These are phyloP conservation scores for Nicotiana tomentosiformis DNA, from an alignment of 257 asterid genomes.

Conservation along the genomic window DNA sequence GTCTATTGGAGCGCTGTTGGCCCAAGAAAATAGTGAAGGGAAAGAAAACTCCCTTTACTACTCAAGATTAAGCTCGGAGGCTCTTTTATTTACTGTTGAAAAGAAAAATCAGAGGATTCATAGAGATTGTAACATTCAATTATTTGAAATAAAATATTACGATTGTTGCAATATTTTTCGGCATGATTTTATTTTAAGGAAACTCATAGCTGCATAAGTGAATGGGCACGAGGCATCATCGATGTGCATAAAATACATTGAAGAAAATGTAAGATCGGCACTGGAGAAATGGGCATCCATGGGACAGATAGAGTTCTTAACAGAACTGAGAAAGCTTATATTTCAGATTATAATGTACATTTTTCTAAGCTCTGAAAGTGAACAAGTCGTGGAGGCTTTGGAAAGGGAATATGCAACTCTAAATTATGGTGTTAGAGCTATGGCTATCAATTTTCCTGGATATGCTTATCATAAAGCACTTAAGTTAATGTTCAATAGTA, in stretches of 20 bases:
- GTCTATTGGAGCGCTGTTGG: too few relatives aligned
- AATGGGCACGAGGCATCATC: slow-evolving; percentile 72
- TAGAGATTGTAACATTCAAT: too few relatives aligned
- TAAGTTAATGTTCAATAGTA: slow-evolving; percentile 35
- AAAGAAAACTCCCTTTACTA: too few relatives aligned
- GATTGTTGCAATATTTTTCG: too few relatives aligned
- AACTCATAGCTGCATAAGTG: slow-evolving; percentile 50
- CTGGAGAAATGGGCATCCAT: slow-evolving; percentile 61
- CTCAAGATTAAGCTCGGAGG: too few relatives aligned
- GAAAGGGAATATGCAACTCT: slow-evolving; percentile 68
- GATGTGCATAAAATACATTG: slow-evolving; percentile 50
- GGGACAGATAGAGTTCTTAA: slow-evolving; percentile 67
- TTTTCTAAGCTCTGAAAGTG: slow-evolving; percentile 66
- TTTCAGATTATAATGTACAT: slow-evolving; percentile 75
- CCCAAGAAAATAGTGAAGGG: too few relatives aligned
- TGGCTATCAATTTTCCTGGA: slow-evolving; percentile 80
- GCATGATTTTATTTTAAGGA: too few relatives aligned
- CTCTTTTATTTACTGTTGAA: too few relatives aligned
- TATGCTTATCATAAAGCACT: slow-evolving; percentile 72
- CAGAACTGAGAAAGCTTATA: slow-evolving; percentile 61
- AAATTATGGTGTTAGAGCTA: slow-evolving; percentile 73
- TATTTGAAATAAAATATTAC: too few relatives aligned
- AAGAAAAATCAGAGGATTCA: too few relatives aligned
- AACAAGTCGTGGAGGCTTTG: slow-evolving; percentile 54
- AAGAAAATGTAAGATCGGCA: slow-evolving; percentile 42